These are phyloP conservation scores for Rhizomucor pusillus DNA, from an alignment of 371 early-diverging fungal genomes.

Conservation along the genomic window DNA sequence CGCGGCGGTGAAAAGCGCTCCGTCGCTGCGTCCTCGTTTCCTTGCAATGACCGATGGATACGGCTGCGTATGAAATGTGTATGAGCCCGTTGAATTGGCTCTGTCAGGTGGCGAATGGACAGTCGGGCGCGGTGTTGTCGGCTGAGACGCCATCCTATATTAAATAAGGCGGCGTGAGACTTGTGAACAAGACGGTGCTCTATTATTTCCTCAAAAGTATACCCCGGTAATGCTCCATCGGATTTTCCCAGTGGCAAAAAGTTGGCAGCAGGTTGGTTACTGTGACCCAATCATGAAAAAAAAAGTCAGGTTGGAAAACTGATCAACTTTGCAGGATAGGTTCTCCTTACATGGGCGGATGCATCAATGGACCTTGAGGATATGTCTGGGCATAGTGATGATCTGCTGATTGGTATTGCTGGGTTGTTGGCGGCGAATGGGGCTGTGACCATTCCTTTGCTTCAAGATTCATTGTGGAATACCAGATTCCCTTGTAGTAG, in stretches of 20 bases:
- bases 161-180: too few species aligned
- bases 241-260: constrained; percentile 28
- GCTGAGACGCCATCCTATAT: constrained; percentile 11
- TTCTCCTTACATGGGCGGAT: constrained; percentile 13
- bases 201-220: constrained; percentile 2
- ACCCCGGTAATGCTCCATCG: constrained; percentile 40
- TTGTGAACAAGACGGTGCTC: too few species aligned
- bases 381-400: constrained; percentile 7
- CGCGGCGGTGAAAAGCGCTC: constrained; percentile 24
- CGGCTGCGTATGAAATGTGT: constrained; percentile 1
- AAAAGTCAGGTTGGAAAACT: background rate
- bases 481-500: constrained; percentile 2
- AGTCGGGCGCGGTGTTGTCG: constrained; percentile 17
- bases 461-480: too few species aligned
- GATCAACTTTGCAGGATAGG: background rate
- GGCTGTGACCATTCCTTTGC: too few species aligned
- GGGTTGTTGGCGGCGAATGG: background rate
- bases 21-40: constrained; percentile 21
- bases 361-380: constrained; percentile 5
- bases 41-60: constrained; percentile 5
- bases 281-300: background rate
- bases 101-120: constrained; percentile 2
- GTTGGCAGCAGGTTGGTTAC: constrained; percentile 18
- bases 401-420: constrained; percentile 11
- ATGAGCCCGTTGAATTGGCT: background rate